A percentile compares a stretch with the other conserved stretches of the same genome.
phyloP scores from a whole-genome alignment of 1,284 basidiomycete species.

The Puccinia triticina region DNA sequence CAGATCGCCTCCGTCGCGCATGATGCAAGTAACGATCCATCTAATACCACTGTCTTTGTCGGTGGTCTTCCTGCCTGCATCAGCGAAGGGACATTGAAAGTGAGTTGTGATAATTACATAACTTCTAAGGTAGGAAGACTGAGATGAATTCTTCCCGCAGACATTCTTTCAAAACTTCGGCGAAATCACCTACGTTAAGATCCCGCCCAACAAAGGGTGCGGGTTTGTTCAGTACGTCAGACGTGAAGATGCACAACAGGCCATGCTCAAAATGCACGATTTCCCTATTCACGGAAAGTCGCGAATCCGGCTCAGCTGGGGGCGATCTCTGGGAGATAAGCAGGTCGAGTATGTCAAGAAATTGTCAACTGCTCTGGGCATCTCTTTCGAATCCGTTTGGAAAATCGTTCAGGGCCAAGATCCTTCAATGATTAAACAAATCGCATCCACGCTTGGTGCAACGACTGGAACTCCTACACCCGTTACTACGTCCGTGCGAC shows the following conservation, averaged over 20 bases:
- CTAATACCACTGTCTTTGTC: slow-evolving; percentile 90
- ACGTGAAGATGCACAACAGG: slow-evolving; percentile 85
- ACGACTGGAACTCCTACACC: neutral
- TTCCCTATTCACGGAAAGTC: slow-evolving; percentile 84
- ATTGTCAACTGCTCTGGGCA: slow-evolving; percentile 23
- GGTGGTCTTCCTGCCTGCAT: slow-evolving; percentile 82
- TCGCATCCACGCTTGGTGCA: slow-evolving; percentile 24
- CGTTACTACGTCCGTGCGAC: neutral
- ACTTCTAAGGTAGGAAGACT: neutral
- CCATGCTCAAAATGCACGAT: slow-evolving; percentile 94
- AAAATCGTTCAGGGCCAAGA: slow-evolving; percentile 49
- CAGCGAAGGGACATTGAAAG: slow-evolving; percentile 80
- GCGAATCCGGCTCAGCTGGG: slow-evolving; percentile 87
- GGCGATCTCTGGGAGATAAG: slow-evolving; percentile 65
- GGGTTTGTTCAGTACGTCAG: slow-evolving; percentile 92
- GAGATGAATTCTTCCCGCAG: slow-evolving; percentile 30
- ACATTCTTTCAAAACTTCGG: slow-evolving; percentile 85
- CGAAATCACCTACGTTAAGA: slow-evolving; percentile 91
- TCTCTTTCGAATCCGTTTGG: slow-evolving; percentile 49
- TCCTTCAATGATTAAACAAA: slow-evolving; percentile 43
- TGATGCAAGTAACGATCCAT: slow-evolving; percentile 69
- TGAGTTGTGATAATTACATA: slow-evolving; percentile 11
- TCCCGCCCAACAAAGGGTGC: slow-evolving; percentile 90
- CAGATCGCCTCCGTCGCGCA: slow-evolving; percentile 61
- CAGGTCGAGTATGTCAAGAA: slow-evolving; percentile 50